Evolutionary conservation across 371 early-diverging fungal species (phyloP).

Genomic region (Fennellomyces sp.): DNA sequence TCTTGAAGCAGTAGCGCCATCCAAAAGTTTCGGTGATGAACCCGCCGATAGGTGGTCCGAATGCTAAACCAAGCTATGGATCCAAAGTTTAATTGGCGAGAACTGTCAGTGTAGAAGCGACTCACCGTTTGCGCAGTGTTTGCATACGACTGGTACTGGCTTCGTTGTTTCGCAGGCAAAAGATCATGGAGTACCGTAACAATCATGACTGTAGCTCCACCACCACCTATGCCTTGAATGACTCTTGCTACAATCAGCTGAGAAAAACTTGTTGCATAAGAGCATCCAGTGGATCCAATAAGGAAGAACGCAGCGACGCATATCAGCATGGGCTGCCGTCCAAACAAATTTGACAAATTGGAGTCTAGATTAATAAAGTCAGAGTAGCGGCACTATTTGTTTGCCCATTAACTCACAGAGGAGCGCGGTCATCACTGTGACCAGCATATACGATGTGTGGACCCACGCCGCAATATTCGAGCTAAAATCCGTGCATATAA

Average conservation of each 20-base stretch:
- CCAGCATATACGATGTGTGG: conserved; percentile 72
- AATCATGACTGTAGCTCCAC: conserved; percentile 37
- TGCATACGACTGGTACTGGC: conserved; percentile 45
- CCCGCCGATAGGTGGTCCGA: conserved; percentile 54
- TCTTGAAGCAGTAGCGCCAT: conserved; percentile 75
- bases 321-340: conserved; percentile 57
- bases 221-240: conserved; percentile 80
- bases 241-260: conserved; percentile 74
- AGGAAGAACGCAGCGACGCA: conserved; percentile 56
- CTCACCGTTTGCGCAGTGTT: conserved; percentile 40
- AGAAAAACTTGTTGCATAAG: conserved; percentile 54
- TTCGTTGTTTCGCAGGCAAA: conserved; percentile 43
- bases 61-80: conserved; percentile 30
- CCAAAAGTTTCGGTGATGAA: conserved; percentile 56
- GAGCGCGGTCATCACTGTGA: conserved; percentile 73
- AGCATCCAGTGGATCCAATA: conserved; percentile 59
- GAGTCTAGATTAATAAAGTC: background rate
- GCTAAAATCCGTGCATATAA: conserved; percentile 15
- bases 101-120: background rate
- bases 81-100: background rate
- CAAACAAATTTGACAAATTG: conserved; percentile 60
- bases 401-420: conserved; percentile 65
- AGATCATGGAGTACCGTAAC: conserved; percentile 19
- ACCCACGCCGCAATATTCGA: conserved; percentile 67
- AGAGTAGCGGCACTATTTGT: background rate